Evolutionary conservation across 225 moss, liverwort and hornwort species (phyloP), one percentile per base, ranked within the genome.

Genomic region (Physcomitrium patens): DNA sequence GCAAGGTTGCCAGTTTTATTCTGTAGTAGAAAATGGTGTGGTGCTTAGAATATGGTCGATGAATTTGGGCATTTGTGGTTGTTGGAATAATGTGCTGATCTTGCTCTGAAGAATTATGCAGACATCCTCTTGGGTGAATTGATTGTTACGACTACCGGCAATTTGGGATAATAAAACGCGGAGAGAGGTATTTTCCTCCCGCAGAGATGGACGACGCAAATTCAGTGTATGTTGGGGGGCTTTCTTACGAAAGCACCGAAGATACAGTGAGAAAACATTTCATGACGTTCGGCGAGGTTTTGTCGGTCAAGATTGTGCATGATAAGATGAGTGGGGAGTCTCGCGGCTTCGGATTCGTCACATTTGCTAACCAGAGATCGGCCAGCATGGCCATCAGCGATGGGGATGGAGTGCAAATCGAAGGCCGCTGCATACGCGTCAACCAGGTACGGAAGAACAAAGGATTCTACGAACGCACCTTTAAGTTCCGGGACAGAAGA

Each of bases 271-370:
- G 62, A 44, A 78, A 82, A 45, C 78, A 78, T 3, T 86, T 82
- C 47, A 49, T 77, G 60, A 78, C 82, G 79, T 82, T 76, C 73
- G 82, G 86, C 20, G 82, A 86, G 17, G 79, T 86, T 18, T 65
- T 79, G 18, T 79, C 82, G 14, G 86, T 84, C 12, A 81, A 95
- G 88, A 95, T 95, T 68, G 89, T 95, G 61, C 93, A 90, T 64
- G 95, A 95, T 77, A 86, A 91, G 43, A 93, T 90, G 71, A 89
- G 89, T 41, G 88, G 95, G 54, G 91, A 95, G 76, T 95, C 95
- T 28, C 86, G 95, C 53, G 95, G 95, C 8, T 95, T 95, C 69
- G 92, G 92, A 12, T 95, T 95, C 60, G 93, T 95, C 10, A 88
- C 95, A 2, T 95, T 95, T 65, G 78, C 91, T 9, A 90, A 90